Evolutionary conservation across 768 basidiomycete genomes (phyloP), one percentile per base, ranked within the genome.

Genomic region (Hysterangium stoloniferum): DNA sequence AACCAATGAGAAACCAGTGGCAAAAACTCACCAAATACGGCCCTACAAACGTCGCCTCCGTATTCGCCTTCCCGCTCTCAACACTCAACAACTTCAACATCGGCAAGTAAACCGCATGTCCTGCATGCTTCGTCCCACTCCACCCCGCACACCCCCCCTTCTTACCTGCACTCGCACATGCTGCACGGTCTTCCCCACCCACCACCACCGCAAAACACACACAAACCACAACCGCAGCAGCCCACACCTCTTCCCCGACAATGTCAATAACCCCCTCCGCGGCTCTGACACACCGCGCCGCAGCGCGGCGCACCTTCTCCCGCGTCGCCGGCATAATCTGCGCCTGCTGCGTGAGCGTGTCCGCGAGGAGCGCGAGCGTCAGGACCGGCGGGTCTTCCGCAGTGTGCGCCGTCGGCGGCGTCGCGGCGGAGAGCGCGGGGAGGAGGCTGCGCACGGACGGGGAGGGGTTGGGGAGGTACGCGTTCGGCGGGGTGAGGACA

Each of bases 381-480:
- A 48, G 47, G 22, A 48, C 24, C 4, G 47, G 11, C 6, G 47
- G 47, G 9, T 48, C 47, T 24, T 48, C 47, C 12, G 25, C 36
- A 13, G 22, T 20, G 6, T 25, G 32, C 6, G 47, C 31, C 24
- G 22, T 20, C 9, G 17, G 33, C 15, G 25, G 19, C 15, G 41
- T 20, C 5, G 15, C 22, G 6, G 41, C 15, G 41, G 41, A 43
- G 24, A 22, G 11, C 28, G 45, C 20, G 5, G 28, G 32, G 22
- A 43, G 4, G 41, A n/a, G 19, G 41, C 15, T 20, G n/a, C n/a
- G n/a, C n/a, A n/a, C n/a, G n/a, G n/a, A n/a, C n/a, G n/a, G n/a
- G n/a, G n/a, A n/a, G n/a, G n/a, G n/a, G n/a, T n/a, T n/a, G n/a
- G n/a, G n/a, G n/a, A n/a, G n/a, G n/a, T n/a, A n/a, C n/a, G n/a